These are phyloP conservation scores for Senecio squalidus DNA, from an alignment of 140 eudicot species.

Conservation along the genomic window DNA sequence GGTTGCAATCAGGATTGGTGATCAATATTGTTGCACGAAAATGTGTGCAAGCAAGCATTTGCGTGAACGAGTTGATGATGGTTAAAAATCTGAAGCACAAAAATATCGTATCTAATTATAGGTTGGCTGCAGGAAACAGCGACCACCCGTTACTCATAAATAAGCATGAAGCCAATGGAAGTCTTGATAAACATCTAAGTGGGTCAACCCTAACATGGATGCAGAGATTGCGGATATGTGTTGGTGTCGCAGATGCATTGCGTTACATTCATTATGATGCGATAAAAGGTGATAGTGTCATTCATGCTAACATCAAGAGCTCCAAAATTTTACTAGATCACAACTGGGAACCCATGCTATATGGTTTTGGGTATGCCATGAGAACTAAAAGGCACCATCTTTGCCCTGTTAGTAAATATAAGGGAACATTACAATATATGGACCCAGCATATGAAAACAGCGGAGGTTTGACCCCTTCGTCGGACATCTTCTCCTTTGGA, in stretches of 20 bases:
- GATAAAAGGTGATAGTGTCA: not conserved
- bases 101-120: not conserved
- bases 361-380: not conserved
- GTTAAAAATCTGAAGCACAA: not conserved
- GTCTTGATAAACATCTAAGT: not conserved
- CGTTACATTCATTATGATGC: not conserved
- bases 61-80: not conserved
- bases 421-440: not conserved
- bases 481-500: not conserved
- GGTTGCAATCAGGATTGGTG: not conserved
- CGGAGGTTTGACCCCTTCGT: not conserved
- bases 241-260: not conserved
- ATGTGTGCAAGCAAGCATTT: not conserved
- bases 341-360: not conserved
- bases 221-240: not conserved
- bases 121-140: too few relatives aligned
- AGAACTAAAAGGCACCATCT: not conserved
- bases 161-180: not conserved
- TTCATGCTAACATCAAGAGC: not conserved
- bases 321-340: not conserved
- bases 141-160: too few relatives aligned
- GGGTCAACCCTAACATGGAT: too few relatives aligned
- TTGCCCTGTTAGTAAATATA: not conserved
- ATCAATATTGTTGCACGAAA: not conserved
- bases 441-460: not conserved